Evolutionary conservation across 1,284 basidiomycete genomes (phyloP).

Genomic region (Rugosomyces carneus): DNA sequence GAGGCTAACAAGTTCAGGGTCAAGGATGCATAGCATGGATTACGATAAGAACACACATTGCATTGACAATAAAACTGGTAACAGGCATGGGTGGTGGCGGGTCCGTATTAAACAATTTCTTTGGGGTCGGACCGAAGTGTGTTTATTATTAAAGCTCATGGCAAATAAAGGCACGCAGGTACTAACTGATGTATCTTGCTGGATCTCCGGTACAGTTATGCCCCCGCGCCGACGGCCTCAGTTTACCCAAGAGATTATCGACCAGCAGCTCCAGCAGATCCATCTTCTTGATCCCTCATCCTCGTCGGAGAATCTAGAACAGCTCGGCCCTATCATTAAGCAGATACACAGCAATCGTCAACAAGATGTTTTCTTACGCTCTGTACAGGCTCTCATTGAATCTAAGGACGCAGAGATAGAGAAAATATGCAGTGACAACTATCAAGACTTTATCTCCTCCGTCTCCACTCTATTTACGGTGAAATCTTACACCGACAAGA

Average conservation of each 20-base stretch:
- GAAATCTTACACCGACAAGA: constrained; percentile 80
- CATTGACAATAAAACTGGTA: constrained; percentile 45
- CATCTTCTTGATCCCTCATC: constrained; percentile 81
- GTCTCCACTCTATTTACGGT: constrained; percentile 94
- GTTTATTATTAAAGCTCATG: constrained; percentile 1
- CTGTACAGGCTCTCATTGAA: constrained; percentile 81
- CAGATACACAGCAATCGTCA: constrained; percentile 88
- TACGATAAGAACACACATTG: constrained; percentile 33
- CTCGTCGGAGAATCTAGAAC: constrained; percentile 87
- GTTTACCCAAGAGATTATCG: constrained; percentile 75
- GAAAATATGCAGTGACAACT: constrained; percentile 91
- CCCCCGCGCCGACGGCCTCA: constrained; percentile 67
- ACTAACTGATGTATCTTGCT: not conserved
- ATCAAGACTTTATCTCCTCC: constrained; percentile 96
- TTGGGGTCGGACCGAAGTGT: not conserved
- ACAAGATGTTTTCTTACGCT: constrained; percentile 87
- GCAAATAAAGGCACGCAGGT: constrained; percentile 10
- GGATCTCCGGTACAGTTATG: constrained; percentile 35
- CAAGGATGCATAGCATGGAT: constrained; percentile 1
- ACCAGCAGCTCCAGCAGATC: constrained; percentile 82
- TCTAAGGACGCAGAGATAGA: constrained; percentile 97
- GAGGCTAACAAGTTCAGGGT: constrained; percentile 35
- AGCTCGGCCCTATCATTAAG: constrained; percentile 88
- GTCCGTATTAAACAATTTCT: not conserved
- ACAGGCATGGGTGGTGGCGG: constrained; percentile 33